Conservation (phyloP, 2,329 filamentous ascomycete species). For the Leptographium lundbergii region DNA sequence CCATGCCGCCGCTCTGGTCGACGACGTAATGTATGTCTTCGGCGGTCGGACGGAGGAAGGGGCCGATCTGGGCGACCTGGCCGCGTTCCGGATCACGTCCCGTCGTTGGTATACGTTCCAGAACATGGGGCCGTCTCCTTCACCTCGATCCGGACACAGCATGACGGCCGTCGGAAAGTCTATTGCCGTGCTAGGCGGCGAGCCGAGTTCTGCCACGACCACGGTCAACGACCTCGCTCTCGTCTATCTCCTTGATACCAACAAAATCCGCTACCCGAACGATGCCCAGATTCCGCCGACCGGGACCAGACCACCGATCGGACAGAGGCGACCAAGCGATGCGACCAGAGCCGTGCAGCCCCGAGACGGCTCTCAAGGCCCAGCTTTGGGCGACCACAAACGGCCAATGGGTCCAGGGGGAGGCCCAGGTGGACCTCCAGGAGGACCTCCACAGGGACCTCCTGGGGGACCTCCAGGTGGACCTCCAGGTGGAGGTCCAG, state of each 20-base stretch:
- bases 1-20: constrained; percentile 83
- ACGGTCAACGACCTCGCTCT: constrained; percentile 76
- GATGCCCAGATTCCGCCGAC: constrained; percentile 40
- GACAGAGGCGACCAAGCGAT: constrained; percentile 19
- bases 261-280: constrained; percentile 91
- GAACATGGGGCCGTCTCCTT: constrained; percentile 96
- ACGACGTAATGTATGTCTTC: constrained; percentile 99
- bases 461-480: no score
- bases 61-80: constrained; percentile 80
- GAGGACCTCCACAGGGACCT: no score
- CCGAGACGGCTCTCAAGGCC: constrained; percentile 40
- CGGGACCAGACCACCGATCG: constrained; percentile 12
- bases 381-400: constrained; percentile 29
- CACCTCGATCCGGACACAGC: constrained; percentile 85
- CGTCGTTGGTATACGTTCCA: constrained; percentile 98
- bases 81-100: constrained; percentile 62
- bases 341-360: constrained; percentile 26
- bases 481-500: no score
- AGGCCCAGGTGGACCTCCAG: background rate
- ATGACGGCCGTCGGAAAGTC: constrained; percentile 94
- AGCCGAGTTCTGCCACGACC: constrained; percentile 76
- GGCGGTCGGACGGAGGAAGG: constrained; percentile 92
- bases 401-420: constrained; percentile 27
- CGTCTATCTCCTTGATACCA: constrained; percentile 85
- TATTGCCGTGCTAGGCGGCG: constrained; percentile 83